phyloP scores from a whole-genome alignment of 495 filamentous ascomycete genomes.

The Aspergillus affinis region DNA sequence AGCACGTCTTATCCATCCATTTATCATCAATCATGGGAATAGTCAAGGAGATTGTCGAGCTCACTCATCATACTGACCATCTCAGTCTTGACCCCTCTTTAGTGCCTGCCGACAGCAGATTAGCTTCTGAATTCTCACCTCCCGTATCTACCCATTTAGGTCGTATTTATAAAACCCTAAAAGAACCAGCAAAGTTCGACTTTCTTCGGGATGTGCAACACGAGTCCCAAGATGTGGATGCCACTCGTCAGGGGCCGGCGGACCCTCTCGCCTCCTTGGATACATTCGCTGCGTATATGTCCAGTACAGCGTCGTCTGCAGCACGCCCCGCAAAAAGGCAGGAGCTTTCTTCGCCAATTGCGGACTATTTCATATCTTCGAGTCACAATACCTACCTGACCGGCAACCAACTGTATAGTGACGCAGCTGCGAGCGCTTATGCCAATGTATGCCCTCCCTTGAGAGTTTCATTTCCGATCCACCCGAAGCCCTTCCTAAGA shows the following conservation, averaged over 20 bases:
- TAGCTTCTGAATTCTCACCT: slow-evolving; percentile 28
- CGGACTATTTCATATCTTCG: slow-evolving; percentile 86
- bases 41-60: slow-evolving; percentile 14
- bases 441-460: slow-evolving; percentile 59
- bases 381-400: slow-evolving; percentile 96
- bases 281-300: slow-evolving; percentile 61
- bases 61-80: slow-evolving; percentile 10
- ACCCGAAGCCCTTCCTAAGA: neutral
- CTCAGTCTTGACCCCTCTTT: slow-evolving; percentile 13
- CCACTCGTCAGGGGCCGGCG: slow-evolving; percentile 1
- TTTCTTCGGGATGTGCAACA: slow-evolving; percentile 32
- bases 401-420: slow-evolving; percentile 86
- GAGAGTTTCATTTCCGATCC: neutral
- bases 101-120: slow-evolving; percentile 6
- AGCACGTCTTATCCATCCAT: neutral
- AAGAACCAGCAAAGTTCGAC: slow-evolving; percentile 11
- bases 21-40: neutral
- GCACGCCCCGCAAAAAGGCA: slow-evolving; percentile 33
- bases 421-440: slow-evolving; percentile 78
- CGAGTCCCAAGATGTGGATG: slow-evolving; percentile 9
- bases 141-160: slow-evolving; percentile 31
- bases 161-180: slow-evolving; percentile 33
- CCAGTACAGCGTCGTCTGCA: slow-evolving; percentile 50
- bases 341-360: slow-evolving; percentile 66
- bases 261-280: slow-evolving; percentile 40